Evolutionary conservation across 352 stramenopile genomes (phyloP), one percentile per base, ranked within the genome.

Genomic region (Pythium phragmiticola): DNA sequence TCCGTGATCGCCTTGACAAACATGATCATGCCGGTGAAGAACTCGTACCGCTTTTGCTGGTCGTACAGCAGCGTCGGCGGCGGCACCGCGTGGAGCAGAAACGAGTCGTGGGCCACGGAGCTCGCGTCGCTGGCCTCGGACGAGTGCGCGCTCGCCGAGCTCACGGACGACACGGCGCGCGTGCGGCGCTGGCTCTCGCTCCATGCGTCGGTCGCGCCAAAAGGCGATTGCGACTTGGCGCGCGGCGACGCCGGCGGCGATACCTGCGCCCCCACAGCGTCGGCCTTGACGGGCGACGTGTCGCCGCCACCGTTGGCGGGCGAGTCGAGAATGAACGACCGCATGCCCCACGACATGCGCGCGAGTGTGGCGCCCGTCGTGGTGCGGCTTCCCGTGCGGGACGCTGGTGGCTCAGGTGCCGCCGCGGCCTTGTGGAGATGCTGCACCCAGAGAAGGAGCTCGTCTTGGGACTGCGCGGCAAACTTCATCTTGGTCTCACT

Each of bases 1-100:
- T 94, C 85, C 4, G 85, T 94, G 66, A 92, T 88, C 11, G 77
- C 68, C 67, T 94, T 94, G 39, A 94, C 70, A 63, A 94, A 94
- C 52, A 79, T 72, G 63, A 91, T 88, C 79, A 91, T 89, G 19
- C 68, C 77, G 13, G 76, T 87, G 65, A 94, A 94, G 58, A 91
- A 94, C 68, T 90, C 78, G 64, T 91, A 90, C 17, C 85, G 80
- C 13, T 63, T 57, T 30, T 84, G 73, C 51, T 88, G 74, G 60
- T 73, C 66, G 34, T 60, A 64, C 17, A 54, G 54, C 14, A 72
- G 55, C 19, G 77, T 60, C 13, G 59, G 33, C 28, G 63, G 59
- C n/a, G 54, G 48, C 28, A 58, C 53, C n/a, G 77, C 64, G 28
- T 76, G 58, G 48, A 80, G 66, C 39, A 74, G 56, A 14, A 66